Evolutionary conservation across 2,329 filamentous ascomycete species (phyloP).

Genomic region (Pseudocercospora cruenta): DNA sequence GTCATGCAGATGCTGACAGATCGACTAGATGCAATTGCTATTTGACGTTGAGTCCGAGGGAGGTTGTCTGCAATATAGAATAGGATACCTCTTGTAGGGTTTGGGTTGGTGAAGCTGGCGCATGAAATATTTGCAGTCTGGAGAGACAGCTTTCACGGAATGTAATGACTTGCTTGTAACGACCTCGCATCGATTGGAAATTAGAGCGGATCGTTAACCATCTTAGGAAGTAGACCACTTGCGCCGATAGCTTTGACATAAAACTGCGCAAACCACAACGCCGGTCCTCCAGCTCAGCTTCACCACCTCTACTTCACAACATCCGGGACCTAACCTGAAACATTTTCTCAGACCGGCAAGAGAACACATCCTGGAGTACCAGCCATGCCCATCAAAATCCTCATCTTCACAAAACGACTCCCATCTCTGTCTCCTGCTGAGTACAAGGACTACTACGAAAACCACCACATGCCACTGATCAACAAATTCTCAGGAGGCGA

Average conservation of each 20-base stretch:
- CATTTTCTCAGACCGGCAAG: too few relatives aligned
- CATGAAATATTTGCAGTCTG: too few relatives aligned
- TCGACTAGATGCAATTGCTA: not conserved
- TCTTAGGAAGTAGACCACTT: not conserved
- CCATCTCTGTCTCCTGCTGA: not conserved
- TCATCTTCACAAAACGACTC: not conserved
- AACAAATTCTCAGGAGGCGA: not conserved
- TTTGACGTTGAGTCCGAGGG: not conserved
- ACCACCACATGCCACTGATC: not conserved
- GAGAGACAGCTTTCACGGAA: too few relatives aligned
- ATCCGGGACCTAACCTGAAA: too few relatives aligned
- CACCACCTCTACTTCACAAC: too few relatives aligned
- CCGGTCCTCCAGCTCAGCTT: not conserved
- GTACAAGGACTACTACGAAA: not conserved
- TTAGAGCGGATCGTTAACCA: too few relatives aligned
- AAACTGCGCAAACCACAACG: not conserved
- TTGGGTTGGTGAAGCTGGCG: too few relatives aligned
- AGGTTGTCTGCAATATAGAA: not conserved
- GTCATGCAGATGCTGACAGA: not conserved
- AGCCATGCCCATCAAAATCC: not conserved
- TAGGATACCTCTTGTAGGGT: not conserved
- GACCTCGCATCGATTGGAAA: too few relatives aligned
- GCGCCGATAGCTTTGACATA: not conserved
- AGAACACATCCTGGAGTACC: too few relatives aligned
- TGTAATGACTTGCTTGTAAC: too few relatives aligned